Evolutionary conservation across 805 yeast genomes (phyloP), one percentile per base, ranked within the genome.

Genomic region (Ogataea siamensis): DNA sequence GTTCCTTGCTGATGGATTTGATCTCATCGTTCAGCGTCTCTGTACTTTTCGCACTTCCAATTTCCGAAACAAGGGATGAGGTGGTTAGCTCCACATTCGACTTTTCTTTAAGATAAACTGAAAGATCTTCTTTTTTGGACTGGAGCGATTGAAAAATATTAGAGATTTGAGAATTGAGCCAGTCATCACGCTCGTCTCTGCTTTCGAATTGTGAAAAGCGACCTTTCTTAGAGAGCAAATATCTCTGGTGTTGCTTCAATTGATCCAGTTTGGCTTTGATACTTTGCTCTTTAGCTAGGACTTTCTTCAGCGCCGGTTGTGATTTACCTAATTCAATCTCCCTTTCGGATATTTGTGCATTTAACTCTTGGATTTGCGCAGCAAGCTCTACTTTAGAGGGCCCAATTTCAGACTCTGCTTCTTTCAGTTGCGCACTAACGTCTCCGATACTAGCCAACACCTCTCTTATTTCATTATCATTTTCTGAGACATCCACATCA

Each of bases 221-320:
- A 28, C 84, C 86, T 50, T 80, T 84, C 53, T 87, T 89, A 6
- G 83, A 68, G 34, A 83, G 74, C 4, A 89, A 57, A 11, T 70
- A 60, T 46, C 83, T 67, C 57, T 83, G 88, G 19, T 62, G 70
- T 6, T 77, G 63, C 36, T 68, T 71, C 32, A 67, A 50, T 3
- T 55, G 49, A 38, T 73, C 72, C 21, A 71, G 44, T 3, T 47
- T 49, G 0, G 55, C 19, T 52, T 81, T 85, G 29, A 62, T 49
- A 2, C 48, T 47, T 0, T 50, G 23, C 54, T 83, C 87, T 28
- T 61, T 51, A 1, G 49, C 45, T 30, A 59, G 66, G 9, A 75
- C 55, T 2, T 57, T 44, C 9, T 62, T 60, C 26, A 76, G 60
- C 16, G 60, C 47, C 3, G 83, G 83, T 25, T 55, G 58, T 11